Evolutionary conservation across 805 yeast genomes (phyloP).

Genomic region (Nakazawaea populi): DNA sequence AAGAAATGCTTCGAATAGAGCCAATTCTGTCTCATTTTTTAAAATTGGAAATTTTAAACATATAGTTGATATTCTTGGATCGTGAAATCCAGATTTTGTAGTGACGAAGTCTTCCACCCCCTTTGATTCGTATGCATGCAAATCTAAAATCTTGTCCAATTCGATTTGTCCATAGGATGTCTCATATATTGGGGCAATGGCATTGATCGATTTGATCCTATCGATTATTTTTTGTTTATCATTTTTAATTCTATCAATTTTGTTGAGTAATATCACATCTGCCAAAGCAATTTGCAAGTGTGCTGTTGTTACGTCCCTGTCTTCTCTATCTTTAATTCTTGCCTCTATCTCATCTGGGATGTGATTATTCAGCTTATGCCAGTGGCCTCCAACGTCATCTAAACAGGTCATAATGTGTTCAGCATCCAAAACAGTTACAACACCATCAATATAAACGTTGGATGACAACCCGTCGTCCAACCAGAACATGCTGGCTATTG

Average conservation of each 20-base stretch:
- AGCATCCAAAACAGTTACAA: slow-evolving; percentile 80
- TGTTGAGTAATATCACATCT: slow-evolving; percentile 76
- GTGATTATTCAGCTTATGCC: slow-evolving; percentile 40
- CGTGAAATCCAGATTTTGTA: slow-evolving; percentile 31
- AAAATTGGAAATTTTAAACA: slow-evolving; percentile 40
- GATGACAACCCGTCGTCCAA: slow-evolving; percentile 83
- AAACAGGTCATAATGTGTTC: slow-evolving; percentile 60
- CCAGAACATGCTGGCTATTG: slow-evolving; percentile 97
- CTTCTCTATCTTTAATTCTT: slow-evolving; percentile 17
- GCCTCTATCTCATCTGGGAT: slow-evolving; percentile 28
- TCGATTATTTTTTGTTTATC: slow-evolving; percentile 20
- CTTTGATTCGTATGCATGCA: slow-evolving; percentile 66
- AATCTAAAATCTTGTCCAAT: slow-evolving; percentile 60
- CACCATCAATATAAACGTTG: slow-evolving; percentile 85
- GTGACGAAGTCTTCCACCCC: slow-evolving; percentile 12
- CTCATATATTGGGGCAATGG: slow-evolving; percentile 57
- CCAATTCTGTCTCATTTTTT: slow-evolving; percentile 29
- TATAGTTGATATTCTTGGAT: slow-evolving; percentile 49
- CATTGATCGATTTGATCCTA: slow-evolving; percentile 47
- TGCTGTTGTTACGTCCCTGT: slow-evolving; percentile 65
- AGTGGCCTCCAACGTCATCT: slow-evolving; percentile 68
- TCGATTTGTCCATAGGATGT: slow-evolving; percentile 73
- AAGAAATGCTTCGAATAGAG: slow-evolving; percentile 51
- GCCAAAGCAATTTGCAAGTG: slow-evolving; percentile 88
- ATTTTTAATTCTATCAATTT: slow-evolving; percentile 50